Evolutionary conservation across 1,139 yeast species (phyloP), one percentile per base, ranked within the genome.

Genomic region (Arxiozyma slooffiae): DNA sequence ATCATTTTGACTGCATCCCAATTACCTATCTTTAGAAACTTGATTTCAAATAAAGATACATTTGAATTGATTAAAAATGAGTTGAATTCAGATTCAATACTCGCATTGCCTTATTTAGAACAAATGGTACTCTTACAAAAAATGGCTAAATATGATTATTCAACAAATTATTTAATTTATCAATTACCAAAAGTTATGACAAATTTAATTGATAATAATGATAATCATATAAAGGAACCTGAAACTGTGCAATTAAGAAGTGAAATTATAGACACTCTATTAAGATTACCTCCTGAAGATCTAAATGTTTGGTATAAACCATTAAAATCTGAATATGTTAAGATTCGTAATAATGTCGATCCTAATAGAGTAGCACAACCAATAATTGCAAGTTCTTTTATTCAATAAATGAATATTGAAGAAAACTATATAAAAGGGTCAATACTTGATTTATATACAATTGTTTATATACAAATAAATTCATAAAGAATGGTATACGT

Each of bases 111-210:
- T 9, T 70, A 69, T 48, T 48, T 65, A 44, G 71, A 70, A 47
- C 63, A 68, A 44, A 63, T 71, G 63, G 67, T 63, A 1, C 46
- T 71, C 3, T 50, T 67, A 1, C 57, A 61, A 23, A 57, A 55
- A n/a, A 34, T 71, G 22, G 52, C 71, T 0, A 57, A 57, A 34
- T 61, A 52, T 49, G 43, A 54, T 0, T 58, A 69, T 52, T 55
- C 66, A 3, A 53, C 60, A 0, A 42, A 44, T 0, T 68, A 57
- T 48, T 51, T 70, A 14, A 47, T 67, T 1, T 47, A 54, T 8
- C 52, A 55, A 0, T 46, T 66, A 21, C 71, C 73, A 4, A 62
- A 59, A 43, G 66, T 69, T 4, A 65, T 71, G 69, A 60, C 66
- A n/a, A 60, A 60, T 47, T 49, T 69, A 11, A 49, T 69, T 8